Conservation (phyloP, 768 basidiomycete species). For the Naganishia onofrii region DNA sequence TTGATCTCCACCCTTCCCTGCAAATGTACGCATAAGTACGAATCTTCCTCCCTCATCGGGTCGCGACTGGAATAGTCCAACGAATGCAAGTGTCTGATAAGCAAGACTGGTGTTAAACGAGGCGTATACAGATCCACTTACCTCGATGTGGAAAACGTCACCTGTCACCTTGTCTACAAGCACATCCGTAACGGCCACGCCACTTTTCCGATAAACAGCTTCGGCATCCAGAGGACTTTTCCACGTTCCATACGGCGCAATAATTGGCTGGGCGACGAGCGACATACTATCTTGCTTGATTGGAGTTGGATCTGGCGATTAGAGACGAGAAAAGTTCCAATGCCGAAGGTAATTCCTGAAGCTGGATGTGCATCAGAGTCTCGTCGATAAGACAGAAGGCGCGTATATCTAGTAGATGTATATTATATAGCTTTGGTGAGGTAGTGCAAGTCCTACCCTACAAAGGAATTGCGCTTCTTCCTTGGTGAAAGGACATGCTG, state of each 20-base stretch:
- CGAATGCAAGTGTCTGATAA: neutral
- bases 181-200: slow-evolving; percentile 52
- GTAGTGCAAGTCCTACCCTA: neutral
- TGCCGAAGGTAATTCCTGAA: neutral
- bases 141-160: slow-evolving; percentile 58
- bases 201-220: slow-evolving; percentile 55
- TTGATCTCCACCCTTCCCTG: neutral
- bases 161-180: slow-evolving; percentile 59
- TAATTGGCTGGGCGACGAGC: neutral
- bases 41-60: slow-evolving; percentile 61
- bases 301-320: neutral
- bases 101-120: neutral
- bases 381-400: neutral
- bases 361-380: no score
- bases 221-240: slow-evolving; percentile 61
- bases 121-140: slow-evolving; percentile 1
- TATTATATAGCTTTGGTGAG: neutral
- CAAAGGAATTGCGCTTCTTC: neutral
- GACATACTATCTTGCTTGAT: neutral
- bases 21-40: slow-evolving; percentile 54
- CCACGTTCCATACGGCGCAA: slow-evolving; percentile 63
- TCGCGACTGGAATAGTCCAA: slow-evolving; percentile 56
- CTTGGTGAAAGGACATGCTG: neutral
- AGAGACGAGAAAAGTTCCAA: no score
- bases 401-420: neutral